Evolutionary conservation across 331 rosid genomes (phyloP).

Genomic region (Pyracantha coccinea): DNA sequence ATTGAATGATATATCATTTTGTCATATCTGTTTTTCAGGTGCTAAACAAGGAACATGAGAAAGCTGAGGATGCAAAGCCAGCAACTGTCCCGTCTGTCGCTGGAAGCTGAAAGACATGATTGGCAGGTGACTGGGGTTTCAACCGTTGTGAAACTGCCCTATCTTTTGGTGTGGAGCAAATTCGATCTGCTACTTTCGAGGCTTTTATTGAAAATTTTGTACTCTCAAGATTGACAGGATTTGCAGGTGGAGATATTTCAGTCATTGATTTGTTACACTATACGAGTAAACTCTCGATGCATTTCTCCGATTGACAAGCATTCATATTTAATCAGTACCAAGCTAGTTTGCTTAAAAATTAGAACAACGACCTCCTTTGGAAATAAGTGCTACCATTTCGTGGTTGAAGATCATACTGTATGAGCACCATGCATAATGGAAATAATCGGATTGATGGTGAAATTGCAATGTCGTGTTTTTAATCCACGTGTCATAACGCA

Average conservation of each 20-base stretch:
- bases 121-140: not conserved
- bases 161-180: not conserved
- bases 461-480: too few species aligned
- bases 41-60: constrained; percentile 52
- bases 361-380: too few species aligned
- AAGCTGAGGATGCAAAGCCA: constrained; percentile 46
- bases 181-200: constrained; percentile 4
- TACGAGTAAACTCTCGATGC: too few species aligned
- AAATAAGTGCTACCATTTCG: too few species aligned
- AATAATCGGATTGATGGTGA: too few species aligned
- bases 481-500: too few species aligned
- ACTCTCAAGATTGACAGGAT: not conserved
- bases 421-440: too few species aligned
- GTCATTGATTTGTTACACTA: not conserved
- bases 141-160: not conserved
- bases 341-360: not conserved
- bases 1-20: not conserved
- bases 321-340: not conserved
- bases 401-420: too few species aligned
- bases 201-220: constrained; percentile 6
- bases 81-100: constrained; percentile 14
- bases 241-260: not conserved
- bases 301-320: not conserved
- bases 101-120: constrained; percentile 15
- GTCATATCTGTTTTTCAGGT: constrained; percentile 25